Evolutionary conservation across 225 moss, liverwort and hornwort genomes (phyloP).

Genomic region (Lunularia cruciata): DNA sequence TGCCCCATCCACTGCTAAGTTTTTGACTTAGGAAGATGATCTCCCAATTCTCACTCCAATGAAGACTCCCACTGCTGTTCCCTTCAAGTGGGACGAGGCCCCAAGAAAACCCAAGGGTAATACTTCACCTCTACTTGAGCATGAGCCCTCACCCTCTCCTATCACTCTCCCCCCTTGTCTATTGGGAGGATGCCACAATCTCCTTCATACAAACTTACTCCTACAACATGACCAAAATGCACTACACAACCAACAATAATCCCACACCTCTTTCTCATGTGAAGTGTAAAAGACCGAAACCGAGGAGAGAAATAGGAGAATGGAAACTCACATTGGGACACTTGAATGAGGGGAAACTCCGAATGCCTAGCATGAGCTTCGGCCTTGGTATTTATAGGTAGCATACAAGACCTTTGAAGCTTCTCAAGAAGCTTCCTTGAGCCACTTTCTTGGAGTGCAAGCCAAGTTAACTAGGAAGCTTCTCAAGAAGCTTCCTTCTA

Average conservation of each 20-base stretch:
- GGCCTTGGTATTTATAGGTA: no score
- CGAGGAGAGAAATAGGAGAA: no score
- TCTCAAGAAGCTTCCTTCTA: no score
- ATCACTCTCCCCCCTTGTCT: slow-evolving; percentile 43
- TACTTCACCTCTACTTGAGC: slow-evolving; percentile 14
- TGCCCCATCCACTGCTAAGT: slow-evolving; percentile 68
- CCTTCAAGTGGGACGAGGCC: slow-evolving; percentile 84
- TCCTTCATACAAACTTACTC: slow-evolving; percentile 43
- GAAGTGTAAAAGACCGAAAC: slow-evolving; percentile 33
- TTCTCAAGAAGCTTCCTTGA: no score
- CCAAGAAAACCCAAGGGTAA: slow-evolving; percentile 67
- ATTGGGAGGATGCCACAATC: slow-evolving; percentile 40
- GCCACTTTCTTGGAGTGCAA: no score
- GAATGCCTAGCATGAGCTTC: no score
- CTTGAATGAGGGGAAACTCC: no score
- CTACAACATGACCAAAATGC: slow-evolving; percentile 38
- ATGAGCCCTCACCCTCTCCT: slow-evolving; percentile 28
- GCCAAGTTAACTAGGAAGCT: no score
- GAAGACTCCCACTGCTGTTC: slow-evolving; percentile 55
- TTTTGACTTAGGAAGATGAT: slow-evolving; percentile 60
- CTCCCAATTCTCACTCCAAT: slow-evolving; percentile 56
- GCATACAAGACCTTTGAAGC: no score
- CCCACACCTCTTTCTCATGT: slow-evolving; percentile 43
- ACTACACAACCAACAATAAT: slow-evolving; percentile 42
- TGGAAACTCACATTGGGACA: no score